These are phyloP conservation scores for Botrytis cinerea DNA, from an alignment of 2,329 filamentous ascomycete species.

Conservation along the genomic window DNA sequence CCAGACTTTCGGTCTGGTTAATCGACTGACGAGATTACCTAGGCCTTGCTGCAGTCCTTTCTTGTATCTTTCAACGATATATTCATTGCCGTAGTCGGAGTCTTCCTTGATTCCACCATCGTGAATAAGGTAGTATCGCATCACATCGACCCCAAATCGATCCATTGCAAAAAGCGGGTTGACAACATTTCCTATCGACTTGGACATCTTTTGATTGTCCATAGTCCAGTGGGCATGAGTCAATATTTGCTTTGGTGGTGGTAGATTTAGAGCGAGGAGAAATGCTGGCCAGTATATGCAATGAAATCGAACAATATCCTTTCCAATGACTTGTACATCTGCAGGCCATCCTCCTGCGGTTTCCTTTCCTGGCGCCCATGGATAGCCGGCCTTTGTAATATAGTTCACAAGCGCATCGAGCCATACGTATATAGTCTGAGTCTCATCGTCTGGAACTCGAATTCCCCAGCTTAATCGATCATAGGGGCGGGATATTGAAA, in stretches of 20 bases:
- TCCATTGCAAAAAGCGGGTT: constrained; percentile 91
- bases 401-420: constrained; percentile 96
- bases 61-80: constrained; percentile 75
- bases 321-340: constrained; percentile 89
- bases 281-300: constrained; percentile 98
- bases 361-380: constrained; percentile 69
- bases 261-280: constrained; percentile 81
- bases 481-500: constrained; percentile 83
- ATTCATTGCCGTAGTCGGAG: constrained; percentile 79
- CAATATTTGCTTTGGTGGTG: constrained; percentile 75
- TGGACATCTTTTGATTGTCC: constrained; percentile 91
- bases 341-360: constrained; percentile 77
- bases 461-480: constrained; percentile 85
- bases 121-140: constrained; percentile 86
- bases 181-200: constrained; percentile 91
- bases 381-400: constrained; percentile 83
- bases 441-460: constrained; percentile 77
- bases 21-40: constrained; percentile 76
- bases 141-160: constrained; percentile 80
- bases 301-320: constrained; percentile 95
- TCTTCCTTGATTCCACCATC: constrained; percentile 78
- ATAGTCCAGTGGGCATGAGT: constrained; percentile 97
- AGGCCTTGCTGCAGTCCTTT: constrained; percentile 75
- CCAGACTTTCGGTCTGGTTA: constrained; percentile 70
- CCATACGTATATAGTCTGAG: constrained; percentile 97